These are phyloP conservation scores for Penicillium argentinense DNA, from an alignment of 495 filamentous ascomycete species.

Conservation along the genomic window DNA sequence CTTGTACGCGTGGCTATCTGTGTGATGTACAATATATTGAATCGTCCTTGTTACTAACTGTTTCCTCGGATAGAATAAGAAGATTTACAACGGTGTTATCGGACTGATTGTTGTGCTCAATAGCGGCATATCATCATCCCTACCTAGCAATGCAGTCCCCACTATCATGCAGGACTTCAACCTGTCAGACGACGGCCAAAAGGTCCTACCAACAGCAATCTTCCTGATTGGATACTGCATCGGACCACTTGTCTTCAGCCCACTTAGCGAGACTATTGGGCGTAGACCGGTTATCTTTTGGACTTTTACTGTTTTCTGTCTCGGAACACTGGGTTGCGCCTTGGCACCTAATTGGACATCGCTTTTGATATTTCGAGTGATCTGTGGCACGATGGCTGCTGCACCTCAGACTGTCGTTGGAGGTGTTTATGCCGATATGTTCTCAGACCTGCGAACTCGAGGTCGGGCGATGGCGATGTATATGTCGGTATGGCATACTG, in stretches of 20 bases:
- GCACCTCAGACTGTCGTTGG: slow-evolving; percentile 70
- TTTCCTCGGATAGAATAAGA: slow-evolving; percentile 42
- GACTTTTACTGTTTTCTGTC: slow-evolving; percentile 61
- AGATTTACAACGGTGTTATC: slow-evolving; percentile 55
- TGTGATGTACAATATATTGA: not conserved
- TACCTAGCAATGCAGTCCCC: slow-evolving; percentile 65
- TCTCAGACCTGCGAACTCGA: slow-evolving; percentile 53
- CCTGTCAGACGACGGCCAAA: slow-evolving; percentile 38
- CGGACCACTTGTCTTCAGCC: slow-evolving; percentile 66
- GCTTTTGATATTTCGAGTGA: slow-evolving; percentile 66
- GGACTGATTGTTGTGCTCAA: slow-evolving; percentile 66
- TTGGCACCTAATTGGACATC: slow-evolving; percentile 65
- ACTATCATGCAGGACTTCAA: slow-evolving; percentile 46
- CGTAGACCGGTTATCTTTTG: slow-evolving; percentile 60
- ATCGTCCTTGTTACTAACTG: slow-evolving; percentile 5
- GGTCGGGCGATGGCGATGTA: slow-evolving; percentile 72
- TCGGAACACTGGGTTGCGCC: slow-evolving; percentile 69
- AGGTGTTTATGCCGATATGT: slow-evolving; percentile 74
- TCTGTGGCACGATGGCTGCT: slow-evolving; percentile 64
- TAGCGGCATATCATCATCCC: slow-evolving; percentile 65
- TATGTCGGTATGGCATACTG: slow-evolving; percentile 57
- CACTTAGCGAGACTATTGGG: slow-evolving; percentile 70
- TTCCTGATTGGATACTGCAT: slow-evolving; percentile 71
- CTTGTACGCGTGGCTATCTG: slow-evolving; percentile 21
- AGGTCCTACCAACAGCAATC: slow-evolving; percentile 71